Percentiles rank a stretch among this genome's conserved stretches.
These are phyloP conservation scores for Vaccinium darrowii DNA, from an alignment of 148 eudicot genomes.

Conservation along the genomic window DNA sequence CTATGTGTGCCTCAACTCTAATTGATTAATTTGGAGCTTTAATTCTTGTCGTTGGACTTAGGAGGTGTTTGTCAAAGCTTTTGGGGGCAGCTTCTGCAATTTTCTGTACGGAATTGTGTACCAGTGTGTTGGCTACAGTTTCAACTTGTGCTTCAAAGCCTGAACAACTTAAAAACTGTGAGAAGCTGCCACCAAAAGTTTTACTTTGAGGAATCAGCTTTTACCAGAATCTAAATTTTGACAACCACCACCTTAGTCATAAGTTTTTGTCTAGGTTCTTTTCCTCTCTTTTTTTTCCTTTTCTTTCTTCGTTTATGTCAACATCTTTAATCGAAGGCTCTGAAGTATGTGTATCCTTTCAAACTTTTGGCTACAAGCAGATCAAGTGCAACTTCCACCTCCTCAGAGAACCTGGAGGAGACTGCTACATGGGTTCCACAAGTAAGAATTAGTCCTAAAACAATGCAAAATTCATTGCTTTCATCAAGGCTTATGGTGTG, in stretches of 20 bases:
- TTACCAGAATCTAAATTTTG: slow-evolving; percentile 1
- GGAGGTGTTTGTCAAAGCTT: neutral
- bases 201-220: neutral
- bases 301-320: neutral
- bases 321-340: neutral
- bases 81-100: neutral
- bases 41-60: neutral
- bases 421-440: slow-evolving; percentile 34
- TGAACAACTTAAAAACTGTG: neutral
- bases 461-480: neutral
- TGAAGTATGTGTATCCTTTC: neutral
- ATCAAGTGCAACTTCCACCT: slow-evolving; percentile 18
- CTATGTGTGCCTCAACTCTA: slow-evolving; percentile 28
- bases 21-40: slow-evolving; percentile 1
- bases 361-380: slow-evolving; percentile 25
- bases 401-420: slow-evolving; percentile 30
- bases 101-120: neutral
- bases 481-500: neutral
- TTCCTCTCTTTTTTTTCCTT: neutral
- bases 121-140: neutral
- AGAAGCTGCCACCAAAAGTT: neutral
- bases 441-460: slow-evolving; percentile 20
- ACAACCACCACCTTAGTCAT: neutral
- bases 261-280: neutral
- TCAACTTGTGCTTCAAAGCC: neutral